Evolutionary conservation across 2,329 filamentous ascomycete species (phyloP), one percentile per base, ranked within the genome.

Genomic region (Scytalidium lignicola): DNA sequence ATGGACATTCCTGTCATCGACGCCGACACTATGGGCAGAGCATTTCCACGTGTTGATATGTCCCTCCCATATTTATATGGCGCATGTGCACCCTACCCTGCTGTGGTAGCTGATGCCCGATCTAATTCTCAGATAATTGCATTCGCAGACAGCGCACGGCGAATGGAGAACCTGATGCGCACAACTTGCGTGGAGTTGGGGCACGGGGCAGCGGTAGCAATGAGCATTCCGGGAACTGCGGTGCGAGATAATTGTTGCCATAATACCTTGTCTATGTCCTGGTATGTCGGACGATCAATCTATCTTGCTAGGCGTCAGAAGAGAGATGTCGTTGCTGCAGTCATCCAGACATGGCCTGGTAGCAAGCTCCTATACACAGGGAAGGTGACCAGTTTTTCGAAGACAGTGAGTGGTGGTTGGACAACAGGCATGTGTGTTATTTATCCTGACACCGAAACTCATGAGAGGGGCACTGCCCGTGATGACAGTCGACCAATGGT

Each of bases 1-100:
- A 64, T 62, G 41, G 54, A 72, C 51, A 32, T 64, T 42, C 67
- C 70, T 8, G 66, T 69, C 6, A 62, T 74, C 13, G 71, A 74
- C 50, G 70, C 63, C 2, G 72, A 74, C 50, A 70, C 64, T 56
- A 74, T 74, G 70, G 70, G 71, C 3, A 62, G 71, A 29, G 71
- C 72, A 4, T 73, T 72, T 54, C 72, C 72, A 13, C 26, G 26
- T 28, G 26, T 28, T 7, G 26, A 28, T 28, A 28, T 28, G 26
- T 28, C 26, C 7, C 26, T 28, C 13, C 26, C 26, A 13, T 28
- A 28, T 28, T 28, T 28, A 28, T 28, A 28, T 28, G 26, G 26
- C 26, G 26, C 26, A 28, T 28, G 26, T 28, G 26, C 7, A 7
- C 26, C 26, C 26, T 28, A 28, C 13, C 26, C 26, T 28, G 26